Conservation (phyloP, 176 grass and related monocot genomes). For the Zea mays region Zm-B73-REFERENCE-NAM-5.0 NC_050103.1:130236501-130237000, state of each 20-base stretch:
- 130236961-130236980: constrained; percentile 76
- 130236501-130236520: constrained; percentile 88
- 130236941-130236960: constrained; percentile 72
- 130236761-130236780: constrained; percentile 94
- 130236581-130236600: constrained; percentile 95
- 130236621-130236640: constrained; percentile 87
- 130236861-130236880: constrained; percentile 94
- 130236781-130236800: constrained; percentile 69
- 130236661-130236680: constrained; percentile 81
- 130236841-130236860: constrained; percentile 86
- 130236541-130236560: constrained; percentile 84
- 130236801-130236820: constrained; percentile 80
- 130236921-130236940: constrained; percentile 67
- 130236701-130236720: constrained; percentile 84
- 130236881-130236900: constrained; percentile 78
- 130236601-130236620: constrained; percentile 85
- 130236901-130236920: constrained; percentile 75
- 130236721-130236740: constrained; percentile 83
- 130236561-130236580: constrained; percentile 71
- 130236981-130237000: constrained; percentile 77
- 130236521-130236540: constrained; percentile 70
- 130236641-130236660: constrained; percentile 81
- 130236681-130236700: constrained; percentile 83
- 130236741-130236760: constrained; percentile 84
- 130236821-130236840: constrained; percentile 81